phyloP scores from a whole-genome alignment of 495 filamentous ascomycete genomes.

The Neurospora sp. region DNA sequence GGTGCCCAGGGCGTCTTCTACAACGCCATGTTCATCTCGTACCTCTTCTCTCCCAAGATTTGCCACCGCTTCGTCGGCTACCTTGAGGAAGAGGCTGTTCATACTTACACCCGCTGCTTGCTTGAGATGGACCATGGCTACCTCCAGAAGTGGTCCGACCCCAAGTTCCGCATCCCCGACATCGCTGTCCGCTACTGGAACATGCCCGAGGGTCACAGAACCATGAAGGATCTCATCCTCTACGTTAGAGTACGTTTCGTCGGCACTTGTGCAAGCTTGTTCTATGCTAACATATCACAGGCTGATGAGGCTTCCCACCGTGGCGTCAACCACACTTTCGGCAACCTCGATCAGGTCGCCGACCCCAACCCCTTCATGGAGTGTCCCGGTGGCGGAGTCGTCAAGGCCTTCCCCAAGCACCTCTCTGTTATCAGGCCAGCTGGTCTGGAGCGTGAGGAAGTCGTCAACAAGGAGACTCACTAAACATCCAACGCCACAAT shows the following conservation, averaged over 20 bases:
- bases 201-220: conserved; percentile 75
- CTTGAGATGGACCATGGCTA: conserved; percentile 73
- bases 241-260: conserved; percentile 52
- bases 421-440: conserved; percentile 53
- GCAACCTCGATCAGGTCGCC: conserved; percentile 66
- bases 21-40: conserved; percentile 84
- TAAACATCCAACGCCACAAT: not conserved
- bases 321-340: conserved; percentile 89
- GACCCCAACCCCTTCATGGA: conserved; percentile 84
- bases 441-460: conserved; percentile 77
- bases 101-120: conserved; percentile 87
- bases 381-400: conserved; percentile 31
- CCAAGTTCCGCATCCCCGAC: conserved; percentile 70
- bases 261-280: not conserved
- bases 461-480: conserved; percentile 19
- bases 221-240: conserved; percentile 75
- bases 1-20: conserved; percentile 82
- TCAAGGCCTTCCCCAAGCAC: conserved; percentile 31
- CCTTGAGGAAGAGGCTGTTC: conserved; percentile 91
- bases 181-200: conserved; percentile 87
- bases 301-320: conserved; percentile 86
- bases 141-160: conserved; percentile 64
- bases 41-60: conserved; percentile 79
- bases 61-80: conserved; percentile 96
- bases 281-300: conserved; percentile 22